Evolutionary conservation across 305 asterid species (phyloP), one percentile per base, ranked within the genome.

Genomic region (Fraxinus velutina): DNA sequence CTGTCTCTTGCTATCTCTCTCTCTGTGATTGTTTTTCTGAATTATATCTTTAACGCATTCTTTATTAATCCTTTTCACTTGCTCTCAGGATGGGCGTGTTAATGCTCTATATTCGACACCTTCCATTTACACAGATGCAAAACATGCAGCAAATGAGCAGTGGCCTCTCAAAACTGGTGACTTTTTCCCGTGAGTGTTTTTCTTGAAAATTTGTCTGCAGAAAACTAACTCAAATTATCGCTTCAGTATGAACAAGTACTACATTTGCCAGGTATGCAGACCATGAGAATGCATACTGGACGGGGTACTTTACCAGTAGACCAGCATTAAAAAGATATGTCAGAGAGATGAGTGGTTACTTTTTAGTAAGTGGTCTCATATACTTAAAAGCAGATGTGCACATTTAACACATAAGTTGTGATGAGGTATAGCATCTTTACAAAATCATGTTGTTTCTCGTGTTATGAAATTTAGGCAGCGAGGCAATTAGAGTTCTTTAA

Each of bases 101-200:
- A 91, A 93, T 87, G 97, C 94, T 78, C 89, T 93, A 78, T 93
- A 93, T 78, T 93, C 98, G 52, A 90, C 98, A 8, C 98, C 98
- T 75, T 93, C 96, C 19, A 87, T 93, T 83, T 93, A 93, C 84
- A 90, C 96, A 4, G 94, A 91, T 83, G 96, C 96, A 80, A 91
- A 91, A 85, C 79, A 92, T 85, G 93, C 96, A 55, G 93, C 93
- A 84, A 85, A 89, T 52, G 83, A 88, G 86, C 75, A 83, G 79
- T 93, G 97, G 97, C 96, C 98, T 47, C 90, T 93, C 73, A 93
- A 93, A 87, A 93, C 94, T 77, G 98, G 93, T 47, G 98, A 93
- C 84, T 93, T 92, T 85, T 93, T 92, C 88, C 98, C 98, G 97
- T 93, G 89, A 89, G 98, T 89, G 72, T 37, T 24, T 71, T 70